phyloP scores from a whole-genome alignment of 2,329 filamentous ascomycete genomes.

The Botryotinia convoluta region DNA sequence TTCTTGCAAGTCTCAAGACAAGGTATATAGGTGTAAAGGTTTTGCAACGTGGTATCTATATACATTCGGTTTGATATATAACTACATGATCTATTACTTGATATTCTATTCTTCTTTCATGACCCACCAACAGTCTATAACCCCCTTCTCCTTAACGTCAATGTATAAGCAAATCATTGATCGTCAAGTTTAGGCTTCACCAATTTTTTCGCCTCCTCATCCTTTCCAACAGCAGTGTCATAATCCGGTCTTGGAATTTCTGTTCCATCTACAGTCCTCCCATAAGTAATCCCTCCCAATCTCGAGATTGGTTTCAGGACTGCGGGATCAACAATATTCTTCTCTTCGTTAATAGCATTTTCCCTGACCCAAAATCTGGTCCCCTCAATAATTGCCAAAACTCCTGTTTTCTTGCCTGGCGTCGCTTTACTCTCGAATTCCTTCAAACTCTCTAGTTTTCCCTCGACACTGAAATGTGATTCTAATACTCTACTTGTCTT shows the following conservation, averaged over 20 bases:
- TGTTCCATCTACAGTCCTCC: conserved; percentile 63
- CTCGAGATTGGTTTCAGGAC: conserved; percentile 74
- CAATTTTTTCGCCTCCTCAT: conserved; percentile 57
- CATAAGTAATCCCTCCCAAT: conserved; percentile 84
- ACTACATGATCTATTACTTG: neutral
- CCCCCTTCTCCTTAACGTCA: neutral
- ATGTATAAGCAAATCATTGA: conserved; percentile 35
- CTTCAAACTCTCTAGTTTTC: conserved; percentile 67
- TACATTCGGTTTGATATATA: neutral
- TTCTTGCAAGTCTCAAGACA: conserved; percentile 1
- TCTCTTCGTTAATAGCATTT: conserved; percentile 79
- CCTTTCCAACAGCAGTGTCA: conserved; percentile 42
- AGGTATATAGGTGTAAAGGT: neutral
- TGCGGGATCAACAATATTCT: conserved; percentile 69
- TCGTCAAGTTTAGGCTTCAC: conserved; percentile 46
- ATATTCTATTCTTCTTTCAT: neutral
- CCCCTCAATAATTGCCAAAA: conserved; percentile 76
- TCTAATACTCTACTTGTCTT: conserved; percentile 73
- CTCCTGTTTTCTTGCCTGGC: conserved; percentile 72
- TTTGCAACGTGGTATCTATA: neutral
- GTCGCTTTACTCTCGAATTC: conserved; percentile 74
- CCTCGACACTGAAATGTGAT: conserved; percentile 80
- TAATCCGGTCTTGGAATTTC: conserved; percentile 67
- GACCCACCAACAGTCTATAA: neutral
- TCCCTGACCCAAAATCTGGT: conserved; percentile 85